phyloP scores from a whole-genome alignment of 768 basidiomycete genomes.

The Suillus bovinus region DNA sequence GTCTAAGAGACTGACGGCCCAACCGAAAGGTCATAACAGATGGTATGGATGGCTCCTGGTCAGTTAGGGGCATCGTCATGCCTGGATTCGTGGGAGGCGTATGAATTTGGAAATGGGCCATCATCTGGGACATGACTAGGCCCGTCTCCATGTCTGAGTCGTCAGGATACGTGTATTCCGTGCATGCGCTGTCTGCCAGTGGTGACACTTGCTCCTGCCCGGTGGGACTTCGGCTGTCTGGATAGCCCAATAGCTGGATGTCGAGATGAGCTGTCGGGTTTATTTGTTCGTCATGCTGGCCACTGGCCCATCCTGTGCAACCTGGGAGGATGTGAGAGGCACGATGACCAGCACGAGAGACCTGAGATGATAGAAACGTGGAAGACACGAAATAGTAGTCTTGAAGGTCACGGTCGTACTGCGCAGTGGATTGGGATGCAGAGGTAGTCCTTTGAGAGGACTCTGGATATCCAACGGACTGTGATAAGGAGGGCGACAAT shows the following conservation, averaged over 20 bases:
- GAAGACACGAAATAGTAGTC: conserved; percentile 13
- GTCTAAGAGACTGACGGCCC: conserved; percentile 24
- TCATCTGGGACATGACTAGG: conserved; percentile 32
- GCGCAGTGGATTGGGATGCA: conserved; percentile 17
- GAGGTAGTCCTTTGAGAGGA: conserved; percentile 34
- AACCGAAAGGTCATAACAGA: conserved; percentile 34
- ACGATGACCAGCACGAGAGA: conserved; percentile 5
- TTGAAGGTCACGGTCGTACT: conserved; percentile 16
- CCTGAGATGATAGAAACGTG: conserved; percentile 13
- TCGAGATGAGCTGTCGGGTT: conserved; percentile 4
- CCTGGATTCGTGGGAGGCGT: conserved; percentile 6
- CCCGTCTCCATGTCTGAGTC: conserved; percentile 30
- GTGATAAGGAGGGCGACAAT: conserved; percentile 13
- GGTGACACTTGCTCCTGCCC: conserved; percentile 24
- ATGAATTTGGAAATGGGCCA: conserved; percentile 31
- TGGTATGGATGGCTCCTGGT: conserved; percentile 10
- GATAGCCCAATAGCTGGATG: conserved; percentile 16
- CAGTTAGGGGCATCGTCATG: background rate
- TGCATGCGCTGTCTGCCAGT: conserved; percentile 28
- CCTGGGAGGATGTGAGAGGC: background rate
- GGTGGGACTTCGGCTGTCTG: conserved; percentile 16
- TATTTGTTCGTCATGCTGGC: conserved; percentile 1
- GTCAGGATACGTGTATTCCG: conserved; percentile 30
- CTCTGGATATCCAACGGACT: conserved; percentile 25
- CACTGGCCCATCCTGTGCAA: conserved; percentile 22